A percentile compares a stretch with the other conserved stretches of the same genome.
Conservation (phyloP, 257 asterid species). For the Vinca minor region DNA sequence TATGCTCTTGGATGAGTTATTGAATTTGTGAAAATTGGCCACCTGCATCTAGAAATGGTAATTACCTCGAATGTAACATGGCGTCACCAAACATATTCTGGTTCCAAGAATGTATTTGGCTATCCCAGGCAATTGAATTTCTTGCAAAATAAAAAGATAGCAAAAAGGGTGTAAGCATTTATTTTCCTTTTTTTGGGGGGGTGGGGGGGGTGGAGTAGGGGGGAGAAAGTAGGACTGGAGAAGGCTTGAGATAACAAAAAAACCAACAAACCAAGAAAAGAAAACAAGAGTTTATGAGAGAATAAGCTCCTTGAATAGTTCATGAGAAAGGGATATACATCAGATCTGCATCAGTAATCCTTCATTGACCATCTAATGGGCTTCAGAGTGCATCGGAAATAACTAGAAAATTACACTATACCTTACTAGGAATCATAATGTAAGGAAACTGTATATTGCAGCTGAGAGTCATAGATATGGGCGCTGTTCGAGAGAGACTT, state of each 20-base stretch:
- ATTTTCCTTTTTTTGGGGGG: too few species aligned
- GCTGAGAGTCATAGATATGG: neutral
- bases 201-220: too few species aligned
- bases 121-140: slow-evolving; percentile 1
- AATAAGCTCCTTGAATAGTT: neutral
- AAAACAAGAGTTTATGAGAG: neutral
- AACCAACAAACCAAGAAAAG: neutral
- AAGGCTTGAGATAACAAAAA: neutral
- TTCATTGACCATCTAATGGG: neutral
- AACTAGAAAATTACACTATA: neutral
- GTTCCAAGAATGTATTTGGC: neutral
- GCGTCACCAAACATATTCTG: neutral
- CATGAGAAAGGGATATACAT: neutral
- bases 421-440: neutral
- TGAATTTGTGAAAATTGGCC: neutral
- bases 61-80: neutral
- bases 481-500: neutral
- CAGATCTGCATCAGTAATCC: neutral
- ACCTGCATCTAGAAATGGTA: neutral
- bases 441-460: neutral
- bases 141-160: neutral
- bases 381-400: neutral
- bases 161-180: neutral
- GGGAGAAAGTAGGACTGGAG: too few species aligned
- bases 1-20: neutral